A percentile compares a stretch with the other conserved stretches of the same genome.
Evolutionary conservation across 345 rosid species (phyloP).

Genomic region (Linum tenue): DNA sequence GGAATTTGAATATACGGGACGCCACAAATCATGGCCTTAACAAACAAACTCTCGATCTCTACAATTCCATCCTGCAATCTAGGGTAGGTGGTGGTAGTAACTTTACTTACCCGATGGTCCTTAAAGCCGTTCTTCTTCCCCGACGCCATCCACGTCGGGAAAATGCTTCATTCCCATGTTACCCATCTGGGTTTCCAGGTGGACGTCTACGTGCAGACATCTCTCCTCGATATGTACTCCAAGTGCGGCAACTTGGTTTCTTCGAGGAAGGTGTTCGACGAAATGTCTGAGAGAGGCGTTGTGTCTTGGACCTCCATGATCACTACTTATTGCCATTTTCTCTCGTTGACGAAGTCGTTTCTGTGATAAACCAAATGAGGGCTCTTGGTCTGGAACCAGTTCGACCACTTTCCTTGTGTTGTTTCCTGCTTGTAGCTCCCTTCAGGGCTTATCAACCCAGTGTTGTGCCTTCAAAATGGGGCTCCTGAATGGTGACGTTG

Average conservation of each 20-base stretch:
- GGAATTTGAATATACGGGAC: conserved; percentile 21
- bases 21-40: conserved; percentile 13
- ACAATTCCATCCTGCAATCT: conserved; percentile 8
- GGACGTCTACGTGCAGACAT: conserved; percentile 15
- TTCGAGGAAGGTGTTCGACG: conserved; percentile 20
- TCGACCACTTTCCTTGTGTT: conserved; percentile 21
- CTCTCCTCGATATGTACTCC: conserved; percentile 24
- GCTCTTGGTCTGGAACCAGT: conserved; percentile 19
- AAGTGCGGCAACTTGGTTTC: conserved; percentile 5
- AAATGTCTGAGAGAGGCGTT: conserved; percentile 19
- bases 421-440: conserved; percentile 10
- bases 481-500: conserved; percentile 11
- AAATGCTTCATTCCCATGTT: conserved; percentile 12
- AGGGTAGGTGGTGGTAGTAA: conserved; percentile 19
- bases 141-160: conserved; percentile 11
- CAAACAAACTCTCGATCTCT: conserved; percentile 6
- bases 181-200: conserved; percentile 16
- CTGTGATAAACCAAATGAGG: conserved; percentile 16
- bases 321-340: conserved; percentile 19
- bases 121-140: conserved; percentile 15
- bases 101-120: conserved; percentile 20
- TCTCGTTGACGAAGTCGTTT: conserved; percentile 12
- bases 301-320: conserved; percentile 26
- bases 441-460: conserved; percentile 22
- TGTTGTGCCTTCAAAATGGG: conserved; percentile 25